phyloP scores from a whole-genome alignment of 495 filamentous ascomycete species.

The Daldinia childiae region DNA sequence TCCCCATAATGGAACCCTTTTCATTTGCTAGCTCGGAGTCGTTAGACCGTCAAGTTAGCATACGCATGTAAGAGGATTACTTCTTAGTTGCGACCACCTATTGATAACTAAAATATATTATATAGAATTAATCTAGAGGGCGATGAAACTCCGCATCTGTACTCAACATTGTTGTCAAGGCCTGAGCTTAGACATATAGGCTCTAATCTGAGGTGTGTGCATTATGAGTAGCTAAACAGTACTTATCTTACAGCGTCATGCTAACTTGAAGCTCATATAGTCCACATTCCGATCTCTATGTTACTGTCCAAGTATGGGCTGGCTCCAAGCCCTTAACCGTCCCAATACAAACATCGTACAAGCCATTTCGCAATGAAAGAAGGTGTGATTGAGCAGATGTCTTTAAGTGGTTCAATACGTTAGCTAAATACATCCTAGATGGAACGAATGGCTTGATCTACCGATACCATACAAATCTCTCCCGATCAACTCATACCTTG shows the following conservation, averaged over 20 bases:
- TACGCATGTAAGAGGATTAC: constrained; percentile 74
- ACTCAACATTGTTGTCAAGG: constrained; percentile 77
- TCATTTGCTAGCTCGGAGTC: constrained; percentile 88
- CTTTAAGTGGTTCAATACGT: background rate
- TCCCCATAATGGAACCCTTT: constrained; percentile 81
- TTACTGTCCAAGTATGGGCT: constrained; percentile 92
- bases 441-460: constrained; percentile 96
- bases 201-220: constrained; percentile 71
- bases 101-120: constrained; percentile 13
- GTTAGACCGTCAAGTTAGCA: constrained; percentile 78
- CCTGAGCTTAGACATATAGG: constrained; percentile 86
- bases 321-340: constrained; percentile 95
- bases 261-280: constrained; percentile 48
- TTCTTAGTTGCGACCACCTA: constrained; percentile 2
- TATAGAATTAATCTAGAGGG: constrained; percentile 86
- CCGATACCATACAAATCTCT: constrained; percentile 83
- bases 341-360: constrained; percentile 91
- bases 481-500: constrained; percentile 81
- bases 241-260: background rate
- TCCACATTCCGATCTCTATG: constrained; percentile 84
- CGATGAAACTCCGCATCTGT: constrained; percentile 77
- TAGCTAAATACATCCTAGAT: constrained; percentile 56
- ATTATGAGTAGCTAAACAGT: too few species aligned
- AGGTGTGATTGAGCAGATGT: constrained; percentile 46
- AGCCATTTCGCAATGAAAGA: constrained; percentile 79